Evolutionary conservation across 805 yeast genomes (phyloP), one percentile per base, ranked within the genome.

Genomic region (Spathaspora sp.): DNA sequence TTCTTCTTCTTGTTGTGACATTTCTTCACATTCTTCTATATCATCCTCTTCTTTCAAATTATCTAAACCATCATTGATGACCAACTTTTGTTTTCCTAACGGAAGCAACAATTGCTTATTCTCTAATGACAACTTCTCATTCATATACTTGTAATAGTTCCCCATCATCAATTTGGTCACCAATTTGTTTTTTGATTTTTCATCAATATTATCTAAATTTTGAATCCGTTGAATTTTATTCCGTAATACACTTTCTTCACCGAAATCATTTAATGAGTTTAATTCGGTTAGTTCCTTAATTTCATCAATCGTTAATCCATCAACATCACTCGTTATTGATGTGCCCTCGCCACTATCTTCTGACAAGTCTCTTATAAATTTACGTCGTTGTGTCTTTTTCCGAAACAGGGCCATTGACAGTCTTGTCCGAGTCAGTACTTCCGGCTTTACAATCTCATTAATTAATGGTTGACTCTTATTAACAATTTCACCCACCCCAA

Each of bases 151-250:
- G 53, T 79, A 76, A 53, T 81, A 82, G 44, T 87, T 81, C 7
- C 86, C 82, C 80, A 86, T 83, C 90, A 85, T 85, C 49, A 86
- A 67, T 54, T 78, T 74, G 44, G 87, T 87, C 16, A 84, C 81
- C 52, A 85, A 60, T 58, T 69, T 72, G 52, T 80, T 73, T 55
- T 80, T 75, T 65, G 73, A 72, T 35, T 62, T 53, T 49, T 81
- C 79, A 28, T 66, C 60, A 39, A 81, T 56, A 40, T 63, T 61
- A 9, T 56, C 58, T 49, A 75, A 61, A 2, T 62, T 60, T 47
- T 80, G 73, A 49, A 81, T 80, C 48, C 65, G 64, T 57, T 75
- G 81, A 44, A 83, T 82, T 60, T 79, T 71, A 28, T 61, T 60
- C 57, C 87, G 70, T 52, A 83, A 63, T 18, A 71, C 51, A 46